A percentile compares a stretch with the other conserved stretches of the same genome.
These are phyloP conservation scores for Blastocystis sp. DNA, from an alignment of 352 stramenopile genomes.

Conservation along the genomic window DNA sequence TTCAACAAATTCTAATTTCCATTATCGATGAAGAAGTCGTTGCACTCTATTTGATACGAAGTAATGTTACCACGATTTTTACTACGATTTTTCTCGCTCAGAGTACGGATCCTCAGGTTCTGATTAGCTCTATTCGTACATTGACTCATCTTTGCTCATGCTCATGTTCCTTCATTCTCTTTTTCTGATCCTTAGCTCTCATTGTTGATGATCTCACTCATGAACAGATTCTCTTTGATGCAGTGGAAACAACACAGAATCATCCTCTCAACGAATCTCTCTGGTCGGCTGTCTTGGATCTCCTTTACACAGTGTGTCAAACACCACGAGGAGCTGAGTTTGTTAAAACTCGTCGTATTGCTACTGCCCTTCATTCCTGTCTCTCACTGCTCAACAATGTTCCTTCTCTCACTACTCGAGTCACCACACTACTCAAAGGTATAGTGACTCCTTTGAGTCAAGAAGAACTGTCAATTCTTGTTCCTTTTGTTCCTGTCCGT, in stretches of 20 bases:
- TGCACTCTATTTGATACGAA: neutral
- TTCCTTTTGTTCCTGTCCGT: neutral
- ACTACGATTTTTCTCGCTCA: conserved; percentile 4
- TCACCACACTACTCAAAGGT: neutral
- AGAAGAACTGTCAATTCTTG: neutral
- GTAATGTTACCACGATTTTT: neutral
- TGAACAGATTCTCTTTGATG: neutral
- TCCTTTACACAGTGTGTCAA: neutral
- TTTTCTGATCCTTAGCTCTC: neutral
- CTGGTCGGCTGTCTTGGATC: conserved; percentile 13
- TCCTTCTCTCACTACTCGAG: neutral
- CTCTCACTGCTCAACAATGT: neutral
- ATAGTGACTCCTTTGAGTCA: neutral
- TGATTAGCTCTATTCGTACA: neutral
- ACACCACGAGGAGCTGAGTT: neutral
- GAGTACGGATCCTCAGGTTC: neutral
- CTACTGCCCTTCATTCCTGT: neutral
- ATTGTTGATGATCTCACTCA: neutral
- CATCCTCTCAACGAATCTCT: neutral
- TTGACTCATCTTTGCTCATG: neutral
- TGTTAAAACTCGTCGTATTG: neutral
- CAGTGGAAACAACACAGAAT: neutral
- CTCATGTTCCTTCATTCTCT: neutral
- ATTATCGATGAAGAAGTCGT: neutral
- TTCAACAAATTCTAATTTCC: neutral